These are phyloP conservation scores for Purpureocillium takamizusanense DNA, from an alignment of 2,329 filamentous ascomycete species.

Conservation along the genomic window DNA sequence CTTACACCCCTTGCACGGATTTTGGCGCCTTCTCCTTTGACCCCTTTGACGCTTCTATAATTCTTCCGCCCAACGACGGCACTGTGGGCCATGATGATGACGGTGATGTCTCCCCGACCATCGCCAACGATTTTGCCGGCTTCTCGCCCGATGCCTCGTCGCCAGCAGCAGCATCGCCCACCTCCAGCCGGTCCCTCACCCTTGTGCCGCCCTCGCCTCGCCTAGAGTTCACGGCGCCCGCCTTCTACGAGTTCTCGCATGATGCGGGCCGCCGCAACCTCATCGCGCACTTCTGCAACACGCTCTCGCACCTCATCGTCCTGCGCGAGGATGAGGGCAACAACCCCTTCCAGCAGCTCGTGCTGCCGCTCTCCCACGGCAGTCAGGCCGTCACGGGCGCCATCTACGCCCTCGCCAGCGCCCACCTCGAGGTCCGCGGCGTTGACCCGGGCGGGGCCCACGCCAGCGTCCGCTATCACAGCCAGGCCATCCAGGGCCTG, in stretches of 20 bases:
- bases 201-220: constrained; percentile 22
- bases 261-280: constrained; percentile 44
- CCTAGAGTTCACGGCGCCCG: constrained; percentile 42
- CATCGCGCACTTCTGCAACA: constrained; percentile 55
- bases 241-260: constrained; percentile 48
- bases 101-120: no score
- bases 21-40: no score
- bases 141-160: no score
- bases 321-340: constrained; percentile 55
- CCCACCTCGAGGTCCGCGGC: constrained; percentile 65
- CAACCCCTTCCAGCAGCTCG: constrained; percentile 48
- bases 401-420: constrained; percentile 74
- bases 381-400: constrained; percentile 65
- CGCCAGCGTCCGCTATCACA: constrained; percentile 51
- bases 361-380: constrained; percentile 47
- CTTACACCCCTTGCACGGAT: no score
- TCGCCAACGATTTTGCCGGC: no score
- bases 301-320: constrained; percentile 56
- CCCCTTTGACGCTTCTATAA: no score
- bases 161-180: no score
- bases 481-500: constrained; percentile 48
- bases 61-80: no score
- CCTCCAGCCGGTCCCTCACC: constrained; percentile 13
- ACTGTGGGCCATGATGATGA: no score
- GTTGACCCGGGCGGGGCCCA: constrained; percentile 35